phyloP scores from a whole-genome alignment of 345 rosid genomes.

The Turnera subulata region DNA sequence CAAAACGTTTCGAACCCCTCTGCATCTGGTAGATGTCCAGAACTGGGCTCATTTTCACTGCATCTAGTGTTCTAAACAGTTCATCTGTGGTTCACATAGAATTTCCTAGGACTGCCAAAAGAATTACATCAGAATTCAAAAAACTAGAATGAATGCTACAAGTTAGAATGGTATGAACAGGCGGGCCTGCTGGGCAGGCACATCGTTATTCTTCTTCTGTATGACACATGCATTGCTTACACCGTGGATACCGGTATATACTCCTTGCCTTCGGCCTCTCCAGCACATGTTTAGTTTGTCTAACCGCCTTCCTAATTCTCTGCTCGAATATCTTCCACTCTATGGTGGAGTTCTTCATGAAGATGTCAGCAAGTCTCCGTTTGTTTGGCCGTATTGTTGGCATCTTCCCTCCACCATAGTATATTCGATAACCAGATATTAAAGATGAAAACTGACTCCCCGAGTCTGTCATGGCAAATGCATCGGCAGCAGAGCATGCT shows the following conservation, averaged over 20 bases:
- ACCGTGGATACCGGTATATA: slow-evolving; percentile 77
- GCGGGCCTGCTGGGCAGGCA: neutral
- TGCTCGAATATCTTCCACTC: slow-evolving; percentile 89
- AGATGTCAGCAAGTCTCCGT: slow-evolving; percentile 65
- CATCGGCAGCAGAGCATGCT: slow-evolving; percentile 72
- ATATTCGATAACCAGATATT: slow-evolving; percentile 81
- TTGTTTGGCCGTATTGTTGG: slow-evolving; percentile 87
- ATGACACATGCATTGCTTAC: slow-evolving; percentile 82
- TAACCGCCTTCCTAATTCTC: slow-evolving; percentile 82
- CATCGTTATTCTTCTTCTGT: neutral
- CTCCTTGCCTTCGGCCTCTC: slow-evolving; percentile 80
- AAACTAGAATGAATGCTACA: neutral
- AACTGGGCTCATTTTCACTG: too few relatives aligned
- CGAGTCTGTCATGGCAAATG: slow-evolving; percentile 96
- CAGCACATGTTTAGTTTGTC: slow-evolving; percentile 86
- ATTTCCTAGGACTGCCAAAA: neutral
- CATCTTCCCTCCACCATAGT: slow-evolving; percentile 88
- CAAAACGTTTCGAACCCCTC: too few relatives aligned
- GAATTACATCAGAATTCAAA: neutral
- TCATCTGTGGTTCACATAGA: neutral
- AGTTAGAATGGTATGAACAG: neutral
- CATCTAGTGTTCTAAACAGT: neutral
- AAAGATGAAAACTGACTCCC: slow-evolving; percentile 90
- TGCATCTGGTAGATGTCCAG: too few relatives aligned
- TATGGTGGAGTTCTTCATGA: slow-evolving; percentile 65